Evolutionary conservation across 1,139 yeast genomes (phyloP).

Genomic region (Candida sojae): DNA sequence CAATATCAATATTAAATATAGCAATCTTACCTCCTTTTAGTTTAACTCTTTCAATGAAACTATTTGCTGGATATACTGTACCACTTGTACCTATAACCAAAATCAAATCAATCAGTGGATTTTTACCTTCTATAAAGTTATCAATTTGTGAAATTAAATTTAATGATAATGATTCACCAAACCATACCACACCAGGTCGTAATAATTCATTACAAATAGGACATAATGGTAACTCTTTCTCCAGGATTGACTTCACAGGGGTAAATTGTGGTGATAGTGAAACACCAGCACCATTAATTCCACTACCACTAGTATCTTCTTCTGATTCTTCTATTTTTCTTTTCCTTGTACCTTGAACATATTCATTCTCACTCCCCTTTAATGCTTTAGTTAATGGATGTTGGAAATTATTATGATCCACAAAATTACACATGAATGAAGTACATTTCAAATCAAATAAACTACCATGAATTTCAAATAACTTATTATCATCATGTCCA

Average conservation of each 20-base stretch:
- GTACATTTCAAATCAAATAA: slow-evolving; percentile 75
- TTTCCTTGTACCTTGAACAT: slow-evolving; percentile 18
- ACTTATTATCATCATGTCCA: slow-evolving; percentile 50
- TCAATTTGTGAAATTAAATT: slow-evolving; percentile 65
- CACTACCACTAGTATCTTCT: slow-evolving; percentile 3
- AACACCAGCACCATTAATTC: not conserved
- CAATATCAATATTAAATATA: slow-evolving; percentile 72
- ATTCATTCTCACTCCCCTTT: slow-evolving; percentile 37
- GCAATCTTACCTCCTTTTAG: slow-evolving; percentile 82
- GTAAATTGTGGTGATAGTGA: slow-evolving; percentile 44
- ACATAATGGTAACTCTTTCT: slow-evolving; percentile 68
- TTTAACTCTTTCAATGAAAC: slow-evolving; percentile 77
- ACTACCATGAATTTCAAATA: slow-evolving; percentile 78
- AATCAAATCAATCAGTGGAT: slow-evolving; percentile 62
- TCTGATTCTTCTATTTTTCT: slow-evolving; percentile 10
- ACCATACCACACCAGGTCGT: slow-evolving; percentile 93
- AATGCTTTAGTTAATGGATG: slow-evolving; percentile 69
- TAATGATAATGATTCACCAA: slow-evolving; percentile 80
- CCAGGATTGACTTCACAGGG: slow-evolving; percentile 50
- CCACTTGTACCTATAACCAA: slow-evolving; percentile 87
- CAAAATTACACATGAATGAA: slow-evolving; percentile 67
- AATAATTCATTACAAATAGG: slow-evolving; percentile 64
- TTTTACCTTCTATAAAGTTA: slow-evolving; percentile 56
- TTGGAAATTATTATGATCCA: slow-evolving; percentile 49
- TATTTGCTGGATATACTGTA: slow-evolving; percentile 87